phyloP scores from a whole-genome alignment of 1,139 yeast genomes.

The Scheffersomyces parashehatae region DNA sequence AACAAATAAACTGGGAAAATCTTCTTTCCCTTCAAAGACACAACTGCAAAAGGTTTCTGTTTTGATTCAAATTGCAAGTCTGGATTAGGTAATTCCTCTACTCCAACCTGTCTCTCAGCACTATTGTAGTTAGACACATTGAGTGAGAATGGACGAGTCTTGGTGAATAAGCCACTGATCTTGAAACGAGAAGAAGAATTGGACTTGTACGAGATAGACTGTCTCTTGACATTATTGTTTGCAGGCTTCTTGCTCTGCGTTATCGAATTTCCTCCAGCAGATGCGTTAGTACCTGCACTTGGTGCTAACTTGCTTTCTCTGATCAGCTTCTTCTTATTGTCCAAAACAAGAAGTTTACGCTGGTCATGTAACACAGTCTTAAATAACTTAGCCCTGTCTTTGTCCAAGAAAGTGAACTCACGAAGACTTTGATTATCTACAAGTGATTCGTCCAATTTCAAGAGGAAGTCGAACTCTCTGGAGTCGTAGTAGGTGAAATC shows the following conservation, averaged over 20 bases:
- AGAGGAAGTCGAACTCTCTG: conserved; percentile 47
- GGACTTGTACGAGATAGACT: conserved; percentile 44
- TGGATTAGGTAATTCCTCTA: conserved; percentile 62
- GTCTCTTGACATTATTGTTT: conserved; percentile 36
- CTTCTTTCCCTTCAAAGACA: conserved; percentile 54
- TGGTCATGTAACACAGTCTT: conserved; percentile 35
- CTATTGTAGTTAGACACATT: conserved; percentile 23
- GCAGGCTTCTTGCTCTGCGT: conserved; percentile 33
- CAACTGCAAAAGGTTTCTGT: conserved; percentile 56
- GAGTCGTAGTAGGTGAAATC: conserved; percentile 36
- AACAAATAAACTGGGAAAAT: conserved; percentile 57
- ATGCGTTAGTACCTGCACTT: conserved; percentile 4
- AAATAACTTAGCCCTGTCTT: conserved; percentile 31
- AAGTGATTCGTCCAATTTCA: conserved; percentile 42
- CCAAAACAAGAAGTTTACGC: conserved; percentile 31
- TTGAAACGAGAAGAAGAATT: conserved; percentile 40
- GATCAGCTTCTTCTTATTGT: conserved; percentile 35
- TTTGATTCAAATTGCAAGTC: conserved; percentile 40
- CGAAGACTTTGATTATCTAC: conserved; percentile 27
- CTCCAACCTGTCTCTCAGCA: conserved; percentile 50
- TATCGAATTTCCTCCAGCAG: conserved; percentile 1
- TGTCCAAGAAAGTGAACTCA: conserved; percentile 30
- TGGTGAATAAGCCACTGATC: conserved; percentile 44
- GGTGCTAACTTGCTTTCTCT: conserved; percentile 15
- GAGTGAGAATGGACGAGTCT: conserved; percentile 38